These are phyloP conservation scores for Aspergillus niger DNA, from an alignment of 2,329 filamentous ascomycete genomes.

Conservation along the genomic window DNA sequence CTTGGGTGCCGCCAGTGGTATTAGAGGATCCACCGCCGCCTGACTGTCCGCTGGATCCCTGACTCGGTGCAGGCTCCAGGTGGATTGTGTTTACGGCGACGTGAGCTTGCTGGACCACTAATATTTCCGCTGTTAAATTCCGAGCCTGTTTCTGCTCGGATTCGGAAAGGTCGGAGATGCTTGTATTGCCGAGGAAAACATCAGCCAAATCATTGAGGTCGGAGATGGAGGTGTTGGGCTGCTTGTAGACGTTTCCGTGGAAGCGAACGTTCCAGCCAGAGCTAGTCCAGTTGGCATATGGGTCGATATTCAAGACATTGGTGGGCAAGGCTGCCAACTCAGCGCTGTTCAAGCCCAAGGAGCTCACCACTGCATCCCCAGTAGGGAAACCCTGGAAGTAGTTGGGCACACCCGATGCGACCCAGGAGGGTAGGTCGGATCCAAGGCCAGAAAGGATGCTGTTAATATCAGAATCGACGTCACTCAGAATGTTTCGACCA, in stretches of 20 bases:
- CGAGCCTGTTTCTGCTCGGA: slow-evolving; percentile 1
- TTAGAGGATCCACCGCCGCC: background rate
- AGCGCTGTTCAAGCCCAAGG: slow-evolving; percentile 2
- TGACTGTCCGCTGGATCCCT: background rate
- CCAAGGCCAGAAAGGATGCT: slow-evolving; percentile 2
- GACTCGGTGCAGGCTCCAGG: background rate
- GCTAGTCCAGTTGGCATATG: slow-evolving; percentile 5
- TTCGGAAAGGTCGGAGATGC: background rate
- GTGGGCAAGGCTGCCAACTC: slow-evolving; percentile 2
- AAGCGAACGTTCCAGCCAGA: slow-evolving; percentile 5
- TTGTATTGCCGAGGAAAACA: slow-evolving; percentile 1
- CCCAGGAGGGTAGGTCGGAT: slow-evolving; percentile 2
- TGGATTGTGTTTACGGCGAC: background rate
- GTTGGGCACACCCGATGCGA: slow-evolving; percentile 3
- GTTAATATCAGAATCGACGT: slow-evolving; percentile 1
- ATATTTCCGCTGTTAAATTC: background rate
- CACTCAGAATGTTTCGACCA: background rate
- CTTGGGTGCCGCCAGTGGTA: background rate
- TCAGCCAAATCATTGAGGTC: slow-evolving; percentile 1
- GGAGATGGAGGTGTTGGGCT: slow-evolving; percentile 6
- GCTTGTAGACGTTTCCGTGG: slow-evolving; percentile 5
- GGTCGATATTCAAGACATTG: slow-evolving; percentile 4
- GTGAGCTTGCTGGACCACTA: slow-evolving; percentile 1
- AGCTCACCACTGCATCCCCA: background rate
- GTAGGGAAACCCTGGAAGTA: slow-evolving; percentile 5